A percentile compares a stretch with the other conserved stretches of the same genome.
phyloP scores from a whole-genome alignment of 169 alveolate genomes.

The Plasmodium coatneyi region DNA sequence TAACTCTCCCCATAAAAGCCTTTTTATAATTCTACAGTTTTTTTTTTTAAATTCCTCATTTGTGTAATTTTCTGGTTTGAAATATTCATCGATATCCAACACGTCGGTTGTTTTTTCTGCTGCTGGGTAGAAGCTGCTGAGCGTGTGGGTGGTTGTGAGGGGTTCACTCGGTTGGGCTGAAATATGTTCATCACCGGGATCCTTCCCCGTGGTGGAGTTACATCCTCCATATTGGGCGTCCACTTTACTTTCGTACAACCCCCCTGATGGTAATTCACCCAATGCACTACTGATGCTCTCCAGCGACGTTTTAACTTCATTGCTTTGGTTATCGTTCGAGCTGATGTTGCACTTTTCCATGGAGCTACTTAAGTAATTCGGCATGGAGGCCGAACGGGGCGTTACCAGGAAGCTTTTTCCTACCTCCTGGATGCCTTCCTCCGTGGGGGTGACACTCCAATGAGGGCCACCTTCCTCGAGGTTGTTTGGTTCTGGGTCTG shows the following conservation, averaged over 20 bases:
- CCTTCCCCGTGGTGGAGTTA: not conserved
- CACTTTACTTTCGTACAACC: not conserved
- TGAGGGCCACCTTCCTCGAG: not conserved
- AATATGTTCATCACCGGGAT: not conserved
- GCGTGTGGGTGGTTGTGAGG: not conserved
- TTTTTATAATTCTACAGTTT: constrained; percentile 74
- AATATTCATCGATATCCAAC: constrained; percentile 29
- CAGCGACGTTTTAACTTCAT: constrained; percentile 29
- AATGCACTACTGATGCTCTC: constrained; percentile 45
- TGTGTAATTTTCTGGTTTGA: constrained; percentile 47
- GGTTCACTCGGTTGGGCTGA: not conserved
- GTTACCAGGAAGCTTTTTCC: not conserved
- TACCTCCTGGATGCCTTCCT: not conserved
- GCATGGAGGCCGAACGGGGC: constrained; percentile 48
- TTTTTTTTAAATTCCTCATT: constrained; percentile 74
- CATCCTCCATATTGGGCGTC: not conserved
- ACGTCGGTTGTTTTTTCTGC: not conserved
- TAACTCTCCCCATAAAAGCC: constrained; percentile 83
- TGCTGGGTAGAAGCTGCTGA: not conserved
- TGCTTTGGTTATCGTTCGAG: constrained; percentile 21
- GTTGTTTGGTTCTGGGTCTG: not conserved
- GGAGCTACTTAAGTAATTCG: constrained; percentile 9
- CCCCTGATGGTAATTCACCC: not conserved
- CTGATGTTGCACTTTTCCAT: not conserved
- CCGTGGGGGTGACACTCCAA: not conserved